Conservation (phyloP, 2,329 filamentous ascomycete genomes). For the Proliferodiscus dingleyae region DNA sequence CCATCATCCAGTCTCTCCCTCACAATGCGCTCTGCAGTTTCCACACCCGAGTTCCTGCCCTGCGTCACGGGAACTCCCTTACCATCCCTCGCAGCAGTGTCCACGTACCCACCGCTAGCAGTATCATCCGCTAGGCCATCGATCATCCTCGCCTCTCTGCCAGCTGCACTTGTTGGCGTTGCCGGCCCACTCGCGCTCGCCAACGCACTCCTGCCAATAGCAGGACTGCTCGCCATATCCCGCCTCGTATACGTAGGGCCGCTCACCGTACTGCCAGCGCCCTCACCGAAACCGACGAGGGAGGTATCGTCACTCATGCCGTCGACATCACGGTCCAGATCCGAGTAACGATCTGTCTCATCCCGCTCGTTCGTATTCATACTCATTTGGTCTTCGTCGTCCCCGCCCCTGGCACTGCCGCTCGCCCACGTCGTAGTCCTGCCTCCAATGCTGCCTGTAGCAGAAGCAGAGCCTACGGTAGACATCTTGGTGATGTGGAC, state of each 20-base stretch:
- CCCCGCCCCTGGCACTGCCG: conserved; percentile 48
- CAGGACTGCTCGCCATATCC: conserved; percentile 34
- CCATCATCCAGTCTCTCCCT: conserved; percentile 53
- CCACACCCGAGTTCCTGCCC: conserved; percentile 26
- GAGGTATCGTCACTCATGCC: conserved; percentile 85
- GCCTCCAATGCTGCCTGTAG: conserved; percentile 72
- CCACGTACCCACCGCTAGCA: conserved; percentile 51
- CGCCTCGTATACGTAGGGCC: conserved; percentile 65
- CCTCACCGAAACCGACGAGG: conserved; percentile 88
- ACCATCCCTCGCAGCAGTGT: conserved; percentile 49
- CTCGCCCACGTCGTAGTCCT: conserved; percentile 59
- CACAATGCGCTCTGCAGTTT: conserved; percentile 61
- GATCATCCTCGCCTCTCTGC: conserved; percentile 51
- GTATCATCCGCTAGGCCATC: conserved; percentile 61
- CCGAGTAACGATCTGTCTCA: conserved; percentile 41
- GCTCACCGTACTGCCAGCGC: conserved; percentile 77
- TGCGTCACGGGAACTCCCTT: conserved; percentile 12
- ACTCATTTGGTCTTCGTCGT: conserved; percentile 59
- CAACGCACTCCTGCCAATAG: conserved; percentile 28
- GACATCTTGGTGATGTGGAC: conserved; percentile 68
- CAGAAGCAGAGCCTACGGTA: conserved; percentile 86
- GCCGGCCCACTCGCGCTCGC: conserved; percentile 16
- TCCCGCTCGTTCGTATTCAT: conserved; percentile 52
- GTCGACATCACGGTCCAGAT: conserved; percentile 43
- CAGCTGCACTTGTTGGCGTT: conserved; percentile 19